Evolutionary conservation across 2,329 filamentous ascomycete species (phyloP), one percentile per base, ranked within the genome.

Genomic region (Xylariaceae sp.): DNA sequence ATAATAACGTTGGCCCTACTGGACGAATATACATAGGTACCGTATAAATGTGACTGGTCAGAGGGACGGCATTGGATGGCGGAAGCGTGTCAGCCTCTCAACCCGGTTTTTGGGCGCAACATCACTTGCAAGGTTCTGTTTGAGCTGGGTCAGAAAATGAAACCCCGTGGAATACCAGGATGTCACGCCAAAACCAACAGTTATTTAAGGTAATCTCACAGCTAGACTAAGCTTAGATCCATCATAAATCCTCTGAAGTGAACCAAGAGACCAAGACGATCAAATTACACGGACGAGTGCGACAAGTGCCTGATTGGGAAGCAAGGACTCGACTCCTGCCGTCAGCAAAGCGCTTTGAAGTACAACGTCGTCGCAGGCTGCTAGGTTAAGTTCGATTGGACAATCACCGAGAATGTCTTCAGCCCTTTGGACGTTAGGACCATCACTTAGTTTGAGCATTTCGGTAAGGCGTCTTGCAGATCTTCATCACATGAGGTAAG

Each of bases 381-480:
- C 44, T 47, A 47, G 37, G 34, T 44, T 17, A 32, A 41, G 44
- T 23, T n/a, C 34, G 15, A 29, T 47, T 40, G 43, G 41, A 41
- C 40, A 15, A 15, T 15, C 11, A 14, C 19, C 34, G 36, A 36
- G 32, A 34, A 27, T 26, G 28, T 31, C 26, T 40, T 41, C 8
- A 42, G 37, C 37, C 44, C 23, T 40, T 33, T 18, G 14, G 40
- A 9, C 23, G 37, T 33, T 18, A 13, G 40, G 11, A 31, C 26
- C n/a, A n/a, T n/a, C n/a, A n/a, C n/a, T n/a, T n/a, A n/a, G n/a
- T n/a, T n/a, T n/a, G n/a, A n/a, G n/a, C n/a, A n/a, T n/a, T n/a
- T n/a, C n/a, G n/a, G n/a, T n/a, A n/a, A n/a, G n/a, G n/a, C n/a
- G n/a, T n/a, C n/a, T n/a, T n/a, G n/a, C n/a, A n/a, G n/a, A n/a